phyloP scores from a whole-genome alignment of 805 yeast species.

The Lachancea meyersii region DNA sequence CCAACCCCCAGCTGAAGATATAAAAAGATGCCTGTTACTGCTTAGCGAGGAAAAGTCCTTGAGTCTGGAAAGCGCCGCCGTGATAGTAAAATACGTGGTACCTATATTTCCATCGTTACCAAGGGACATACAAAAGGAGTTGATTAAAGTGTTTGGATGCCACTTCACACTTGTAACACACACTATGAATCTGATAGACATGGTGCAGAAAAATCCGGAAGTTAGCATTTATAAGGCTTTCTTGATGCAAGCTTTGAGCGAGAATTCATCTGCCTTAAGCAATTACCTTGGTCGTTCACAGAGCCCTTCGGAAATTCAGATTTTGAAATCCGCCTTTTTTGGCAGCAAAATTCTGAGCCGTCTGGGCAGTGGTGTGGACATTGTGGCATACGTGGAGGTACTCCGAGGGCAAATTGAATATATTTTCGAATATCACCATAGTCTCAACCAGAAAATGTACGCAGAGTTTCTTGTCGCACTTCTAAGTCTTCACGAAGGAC shows the following conservation, averaged over 20 bases:
- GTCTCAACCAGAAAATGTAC: not conserved
- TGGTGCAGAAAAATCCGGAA: conserved; percentile 13
- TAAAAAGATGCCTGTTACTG: conserved; percentile 1
- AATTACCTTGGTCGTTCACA: conserved; percentile 11
- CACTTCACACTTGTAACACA: conserved; percentile 20
- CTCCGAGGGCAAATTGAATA: conserved; percentile 20
- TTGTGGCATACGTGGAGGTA: conserved; percentile 19
- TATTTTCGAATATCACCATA: conserved; percentile 8
- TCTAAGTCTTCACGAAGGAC: conserved; percentile 5
- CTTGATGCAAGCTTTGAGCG: conserved; percentile 13
- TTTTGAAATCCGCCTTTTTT: conserved; percentile 23
- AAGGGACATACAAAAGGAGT: not conserved
- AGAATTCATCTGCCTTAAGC: conserved; percentile 10
- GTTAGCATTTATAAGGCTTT: conserved; percentile 13
- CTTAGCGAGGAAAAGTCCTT: not conserved
- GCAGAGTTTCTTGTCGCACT: conserved; percentile 8
- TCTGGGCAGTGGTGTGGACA: conserved; percentile 15
- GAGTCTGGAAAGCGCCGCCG: conserved; percentile 11
- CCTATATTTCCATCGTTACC: conserved; percentile 26
- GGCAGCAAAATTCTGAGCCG: conserved; percentile 32
- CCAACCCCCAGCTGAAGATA: conserved; percentile 8
- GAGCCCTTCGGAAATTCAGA: conserved; percentile 9
- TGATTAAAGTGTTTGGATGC: conserved; percentile 10
- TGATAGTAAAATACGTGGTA: conserved; percentile 15
- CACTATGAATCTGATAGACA: conserved; percentile 15